Evolutionary conservation across 352 stramenopile genomes (phyloP).

Genomic region (Phytophthora quininea): DNA sequence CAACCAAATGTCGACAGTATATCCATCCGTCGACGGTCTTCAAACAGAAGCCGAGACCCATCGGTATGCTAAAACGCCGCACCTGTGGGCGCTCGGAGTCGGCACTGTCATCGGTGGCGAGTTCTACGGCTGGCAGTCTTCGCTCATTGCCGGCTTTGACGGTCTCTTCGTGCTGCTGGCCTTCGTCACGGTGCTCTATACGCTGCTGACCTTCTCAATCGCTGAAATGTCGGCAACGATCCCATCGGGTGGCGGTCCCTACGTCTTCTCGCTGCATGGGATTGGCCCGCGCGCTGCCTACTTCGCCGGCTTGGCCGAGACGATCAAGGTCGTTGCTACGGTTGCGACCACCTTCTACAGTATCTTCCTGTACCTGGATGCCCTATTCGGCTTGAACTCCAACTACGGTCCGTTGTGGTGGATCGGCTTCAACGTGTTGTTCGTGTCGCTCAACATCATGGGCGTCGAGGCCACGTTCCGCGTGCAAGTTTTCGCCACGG

Average conservation of each 20-base stretch:
- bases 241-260: slow-evolving; percentile 64
- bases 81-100: slow-evolving; percentile 73
- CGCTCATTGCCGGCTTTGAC: slow-evolving; percentile 27
- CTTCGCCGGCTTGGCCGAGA: too few species aligned
- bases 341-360: too few species aligned
- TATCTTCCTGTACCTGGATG: too few species aligned
- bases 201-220: slow-evolving; percentile 75
- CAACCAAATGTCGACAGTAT: slow-evolving; percentile 9
- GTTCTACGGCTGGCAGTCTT: slow-evolving; percentile 76
- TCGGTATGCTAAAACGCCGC: slow-evolving; percentile 60
- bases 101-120: slow-evolving; percentile 70
- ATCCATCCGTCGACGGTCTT: slow-evolving; percentile 26
- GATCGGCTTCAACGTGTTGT: too few species aligned
- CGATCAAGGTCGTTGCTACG: too few species aligned
- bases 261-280: slow-evolving; percentile 70
- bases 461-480: too few species aligned
- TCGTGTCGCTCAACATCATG: too few species aligned
- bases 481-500: too few species aligned
- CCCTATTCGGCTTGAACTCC: too few species aligned
- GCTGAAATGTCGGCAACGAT: slow-evolving; percentile 69
- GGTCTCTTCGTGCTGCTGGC: slow-evolving; percentile 54
- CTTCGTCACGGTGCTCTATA: slow-evolving; percentile 72
- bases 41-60: slow-evolving; percentile 27
- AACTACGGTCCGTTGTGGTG: too few species aligned
- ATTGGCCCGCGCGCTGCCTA: slow-evolving; percentile 32